A percentile compares a stretch with the other conserved stretches of the same genome.
phyloP scores from a whole-genome alignment of 768 basidiomycete genomes.

The Kwoniella europaea region DNA sequence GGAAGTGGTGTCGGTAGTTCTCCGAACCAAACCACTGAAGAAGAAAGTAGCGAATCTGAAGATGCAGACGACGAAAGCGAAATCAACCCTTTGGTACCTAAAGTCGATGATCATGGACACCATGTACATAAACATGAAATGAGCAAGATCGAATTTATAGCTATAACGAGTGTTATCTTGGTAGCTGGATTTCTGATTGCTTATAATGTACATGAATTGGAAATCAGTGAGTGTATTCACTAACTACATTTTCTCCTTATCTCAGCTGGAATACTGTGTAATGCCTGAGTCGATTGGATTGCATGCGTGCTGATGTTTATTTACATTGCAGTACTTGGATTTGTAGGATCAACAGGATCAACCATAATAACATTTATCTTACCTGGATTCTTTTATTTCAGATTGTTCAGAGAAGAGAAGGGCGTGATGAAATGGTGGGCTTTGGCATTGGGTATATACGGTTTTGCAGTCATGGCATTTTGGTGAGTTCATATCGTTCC shows the following conservation, averaged over 20 bases:
- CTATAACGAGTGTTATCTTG: constrained; percentile 48
- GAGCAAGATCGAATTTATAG: constrained; percentile 41
- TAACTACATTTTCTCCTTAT: not conserved
- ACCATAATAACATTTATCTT: constrained; percentile 97
- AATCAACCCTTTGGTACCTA: constrained; percentile 39
- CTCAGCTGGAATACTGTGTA: not conserved
- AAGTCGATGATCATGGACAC: constrained; percentile 28
- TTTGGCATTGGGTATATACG: constrained; percentile 74
- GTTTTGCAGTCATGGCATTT: constrained; percentile 77
- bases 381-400: constrained; percentile 91
- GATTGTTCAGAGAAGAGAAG: constrained; percentile 74
- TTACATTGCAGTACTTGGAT: constrained; percentile 73
- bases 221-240: constrained; percentile 47
- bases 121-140: constrained; percentile 33
- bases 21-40: constrained; percentile 21
- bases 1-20: not conserved
- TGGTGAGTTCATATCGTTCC: constrained; percentile 67
- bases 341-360: constrained; percentile 95
- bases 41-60: constrained; percentile 34
- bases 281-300: not conserved
- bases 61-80: constrained; percentile 53
- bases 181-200: constrained; percentile 48
- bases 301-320: too few species aligned
- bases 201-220: constrained; percentile 55
- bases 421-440: constrained; percentile 66